Evolutionary conservation across 371 early-diverging fungal genomes (phyloP).

Genomic region (Mortierella sp.): DNA sequence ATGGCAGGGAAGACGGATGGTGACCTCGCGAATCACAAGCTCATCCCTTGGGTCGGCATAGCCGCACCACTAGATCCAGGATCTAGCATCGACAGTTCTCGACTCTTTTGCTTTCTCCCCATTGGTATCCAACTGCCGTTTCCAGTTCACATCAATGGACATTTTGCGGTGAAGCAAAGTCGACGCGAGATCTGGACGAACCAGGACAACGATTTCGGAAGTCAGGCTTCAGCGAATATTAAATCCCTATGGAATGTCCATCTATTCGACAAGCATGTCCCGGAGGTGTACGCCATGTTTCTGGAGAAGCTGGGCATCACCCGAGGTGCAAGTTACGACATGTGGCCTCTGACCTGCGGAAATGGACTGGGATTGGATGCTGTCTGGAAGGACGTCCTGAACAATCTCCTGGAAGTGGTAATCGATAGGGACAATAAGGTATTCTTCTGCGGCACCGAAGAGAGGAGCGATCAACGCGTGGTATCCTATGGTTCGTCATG

Average conservation of each 20-base stretch:
- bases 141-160: conserved; percentile 53
- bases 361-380: conserved; percentile 11
- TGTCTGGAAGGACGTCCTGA: conserved; percentile 21
- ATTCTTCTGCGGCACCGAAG: conserved; percentile 15
- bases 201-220: conserved; percentile 30
- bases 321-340: conserved; percentile 18
- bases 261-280: conserved; percentile 36
- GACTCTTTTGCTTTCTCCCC: conserved; percentile 55
- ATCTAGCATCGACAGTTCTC: conserved; percentile 7
- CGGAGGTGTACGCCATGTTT: conserved; percentile 41
- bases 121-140: conserved; percentile 51
- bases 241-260: conserved; percentile 51
- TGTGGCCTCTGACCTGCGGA: conserved; percentile 27
- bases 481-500: background rate
- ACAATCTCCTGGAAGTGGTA: background rate
- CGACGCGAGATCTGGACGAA: conserved; percentile 43
- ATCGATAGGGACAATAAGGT: conserved; percentile 7
- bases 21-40: conserved; percentile 22
- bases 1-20: conserved; percentile 20
- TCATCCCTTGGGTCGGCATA: conserved; percentile 56
- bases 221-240: conserved; percentile 27
- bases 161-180: conserved; percentile 53
- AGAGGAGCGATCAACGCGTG: background rate
- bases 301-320: conserved; percentile 13
- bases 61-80: conserved; percentile 28